These are phyloP conservation scores for Urochloa ruziziensis DNA, from an alignment of 176 grass and related monocot genomes.

Conservation along the genomic window DNA sequence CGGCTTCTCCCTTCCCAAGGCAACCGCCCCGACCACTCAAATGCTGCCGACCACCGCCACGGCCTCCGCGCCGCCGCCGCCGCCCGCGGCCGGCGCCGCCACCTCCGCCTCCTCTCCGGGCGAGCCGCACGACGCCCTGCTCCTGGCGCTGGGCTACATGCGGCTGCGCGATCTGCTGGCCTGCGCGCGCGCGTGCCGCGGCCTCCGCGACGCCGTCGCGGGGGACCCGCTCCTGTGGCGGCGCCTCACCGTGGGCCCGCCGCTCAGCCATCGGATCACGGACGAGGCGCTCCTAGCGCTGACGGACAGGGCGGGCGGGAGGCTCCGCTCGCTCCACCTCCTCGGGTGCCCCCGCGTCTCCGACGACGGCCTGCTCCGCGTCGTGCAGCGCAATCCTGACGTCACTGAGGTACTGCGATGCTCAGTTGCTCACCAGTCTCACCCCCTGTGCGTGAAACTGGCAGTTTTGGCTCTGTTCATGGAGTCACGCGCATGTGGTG, in stretches of 20 bases:
- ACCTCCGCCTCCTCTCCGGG: background rate
- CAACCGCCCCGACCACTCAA: conserved; percentile 11
- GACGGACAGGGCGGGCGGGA: conserved; percentile 30
- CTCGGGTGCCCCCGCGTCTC: conserved; percentile 52
- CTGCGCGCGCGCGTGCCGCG: conserved; percentile 47
- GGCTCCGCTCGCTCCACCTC: conserved; percentile 58
- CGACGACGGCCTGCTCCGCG: conserved; percentile 60
- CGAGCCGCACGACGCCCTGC: conserved; percentile 48
- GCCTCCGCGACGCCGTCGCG: conserved; percentile 47
- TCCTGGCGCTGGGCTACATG: conserved; percentile 63
- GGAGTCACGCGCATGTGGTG: background rate
- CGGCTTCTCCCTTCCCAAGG: background rate
- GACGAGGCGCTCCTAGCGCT: conserved; percentile 34
- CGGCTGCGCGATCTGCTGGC: conserved; percentile 56
- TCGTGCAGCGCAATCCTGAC: conserved; percentile 56
- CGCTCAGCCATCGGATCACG: conserved; percentile 36
- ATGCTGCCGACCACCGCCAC: conserved; percentile 41
- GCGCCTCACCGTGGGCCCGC: conserved; percentile 37
- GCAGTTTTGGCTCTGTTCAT: background rate
- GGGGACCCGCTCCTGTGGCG: conserved; percentile 52
- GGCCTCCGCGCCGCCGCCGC: background rate
- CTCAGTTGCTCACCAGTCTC: too few relatives aligned
- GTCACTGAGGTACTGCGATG: conserved; percentile 59
- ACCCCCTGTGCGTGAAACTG: background rate
- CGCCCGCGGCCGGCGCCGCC: background rate